Percentiles rank a stretch among this genome's conserved stretches.
Evolutionary conservation across 768 basidiomycete species (phyloP).

Genomic region (Rhizopogon vinicolor): DNA sequence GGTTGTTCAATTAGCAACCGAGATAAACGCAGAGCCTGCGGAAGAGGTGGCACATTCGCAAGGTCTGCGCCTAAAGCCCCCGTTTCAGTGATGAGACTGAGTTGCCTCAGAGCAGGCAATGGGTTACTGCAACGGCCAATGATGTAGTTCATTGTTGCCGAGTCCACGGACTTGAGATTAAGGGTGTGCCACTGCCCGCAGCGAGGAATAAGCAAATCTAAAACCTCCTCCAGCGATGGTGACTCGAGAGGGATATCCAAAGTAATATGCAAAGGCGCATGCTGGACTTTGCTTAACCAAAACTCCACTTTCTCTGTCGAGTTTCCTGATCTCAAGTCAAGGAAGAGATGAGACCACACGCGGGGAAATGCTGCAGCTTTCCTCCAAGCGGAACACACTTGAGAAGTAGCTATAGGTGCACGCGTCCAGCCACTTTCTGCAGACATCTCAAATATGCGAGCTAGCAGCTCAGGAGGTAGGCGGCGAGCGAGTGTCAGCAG

Average conservation of each 20-base stretch:
- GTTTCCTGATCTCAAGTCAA: slow-evolving; percentile 41
- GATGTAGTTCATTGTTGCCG: slow-evolving; percentile 35
- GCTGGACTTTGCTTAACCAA: slow-evolving; percentile 47
- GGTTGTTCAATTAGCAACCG: slow-evolving; percentile 30
- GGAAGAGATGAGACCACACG: slow-evolving; percentile 54
- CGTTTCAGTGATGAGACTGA: slow-evolving; percentile 28
- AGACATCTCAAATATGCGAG: slow-evolving; percentile 49
- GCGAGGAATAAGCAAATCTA: slow-evolving; percentile 36
- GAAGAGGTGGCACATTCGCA: slow-evolving; percentile 26
- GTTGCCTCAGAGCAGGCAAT: slow-evolving; percentile 32
- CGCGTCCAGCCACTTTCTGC: slow-evolving; percentile 46
- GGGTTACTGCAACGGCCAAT: slow-evolving; percentile 31
- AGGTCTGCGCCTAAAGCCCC: slow-evolving; percentile 15
- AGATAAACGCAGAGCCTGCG: slow-evolving; percentile 30
- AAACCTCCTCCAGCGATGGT: slow-evolving; percentile 27
- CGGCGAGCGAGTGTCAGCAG: slow-evolving; percentile 52
- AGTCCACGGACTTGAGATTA: slow-evolving; percentile 32
- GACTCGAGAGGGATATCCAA: slow-evolving; percentile 32
- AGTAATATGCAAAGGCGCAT: slow-evolving; percentile 40
- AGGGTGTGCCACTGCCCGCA: slow-evolving; percentile 42
- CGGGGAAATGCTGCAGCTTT: slow-evolving; percentile 45
- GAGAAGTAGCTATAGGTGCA: slow-evolving; percentile 50
- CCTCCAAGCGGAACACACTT: slow-evolving; percentile 59
- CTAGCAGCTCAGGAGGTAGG: slow-evolving; percentile 51
- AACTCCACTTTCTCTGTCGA: slow-evolving; percentile 38